Conservation (phyloP, 768 basidiomycete species). For the Epithele typhae region DNA sequence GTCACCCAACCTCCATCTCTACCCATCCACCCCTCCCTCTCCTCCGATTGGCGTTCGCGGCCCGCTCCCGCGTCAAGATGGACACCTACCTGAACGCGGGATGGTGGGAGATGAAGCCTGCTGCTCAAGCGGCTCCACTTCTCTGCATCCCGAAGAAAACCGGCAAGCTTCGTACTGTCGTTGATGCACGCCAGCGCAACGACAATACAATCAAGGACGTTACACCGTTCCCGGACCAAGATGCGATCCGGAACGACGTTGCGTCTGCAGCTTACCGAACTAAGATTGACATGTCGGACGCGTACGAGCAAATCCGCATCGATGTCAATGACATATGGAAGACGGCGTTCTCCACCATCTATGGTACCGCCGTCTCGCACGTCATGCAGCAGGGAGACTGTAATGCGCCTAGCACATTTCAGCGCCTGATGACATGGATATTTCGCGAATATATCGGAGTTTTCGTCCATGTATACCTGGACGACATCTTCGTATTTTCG, state of each 20-base stretch:
- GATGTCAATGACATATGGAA: slow-evolving; percentile 25
- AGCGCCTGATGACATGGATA: slow-evolving; percentile 38
- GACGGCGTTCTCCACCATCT: slow-evolving; percentile 32
- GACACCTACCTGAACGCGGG: slow-evolving; percentile 24
- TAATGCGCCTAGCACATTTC: slow-evolving; percentile 43
- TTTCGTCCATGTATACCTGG: slow-evolving; percentile 40
- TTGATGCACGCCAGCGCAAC: slow-evolving; percentile 34
- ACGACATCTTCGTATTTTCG: slow-evolving; percentile 40
- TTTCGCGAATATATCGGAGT: slow-evolving; percentile 34
- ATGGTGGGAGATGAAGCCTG: slow-evolving; percentile 29
- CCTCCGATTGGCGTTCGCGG: too few species aligned
- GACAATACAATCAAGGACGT: slow-evolving; percentile 39
- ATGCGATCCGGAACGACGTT: slow-evolving; percentile 32
- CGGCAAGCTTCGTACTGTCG: slow-evolving; percentile 28
- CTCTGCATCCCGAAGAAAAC: slow-evolving; percentile 30
- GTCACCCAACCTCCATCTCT: too few species aligned
- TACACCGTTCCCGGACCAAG: slow-evolving; percentile 38
- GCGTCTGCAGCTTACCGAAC: slow-evolving; percentile 28
- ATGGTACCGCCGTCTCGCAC: slow-evolving; percentile 32
- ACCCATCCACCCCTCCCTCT: too few species aligned
- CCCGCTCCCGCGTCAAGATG: too few species aligned
- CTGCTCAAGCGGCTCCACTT: slow-evolving; percentile 29
- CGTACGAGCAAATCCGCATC: slow-evolving; percentile 40
- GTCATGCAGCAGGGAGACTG: slow-evolving; percentile 43
- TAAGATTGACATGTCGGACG: slow-evolving; percentile 38